phyloP scores from a whole-genome alignment of 371 early-diverging fungal genomes.

The Saksenaea oblongispora region DNA sequence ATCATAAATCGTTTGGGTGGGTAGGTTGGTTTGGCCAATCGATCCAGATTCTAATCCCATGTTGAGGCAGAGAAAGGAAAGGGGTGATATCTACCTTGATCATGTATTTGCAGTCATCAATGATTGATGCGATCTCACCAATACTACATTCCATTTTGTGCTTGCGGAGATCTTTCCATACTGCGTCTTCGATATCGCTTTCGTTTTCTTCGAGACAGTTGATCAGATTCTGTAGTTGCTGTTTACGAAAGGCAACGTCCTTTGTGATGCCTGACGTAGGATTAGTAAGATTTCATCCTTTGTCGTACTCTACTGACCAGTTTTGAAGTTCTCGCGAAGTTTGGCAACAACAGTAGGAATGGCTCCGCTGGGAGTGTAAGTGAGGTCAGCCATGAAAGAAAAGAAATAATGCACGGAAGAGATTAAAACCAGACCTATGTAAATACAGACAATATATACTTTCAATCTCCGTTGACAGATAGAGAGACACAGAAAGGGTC shows the following conservation, averaged over 20 bases:
- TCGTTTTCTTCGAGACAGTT: conserved; percentile 70
- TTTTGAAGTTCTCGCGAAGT: conserved; percentile 52
- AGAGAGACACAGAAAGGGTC: neutral
- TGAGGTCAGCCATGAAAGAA: conserved; percentile 17
- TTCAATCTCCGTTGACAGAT: neutral
- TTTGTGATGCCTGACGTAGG: conserved; percentile 50
- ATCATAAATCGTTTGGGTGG: conserved; percentile 34
- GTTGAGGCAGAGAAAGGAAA: too few relatives aligned
- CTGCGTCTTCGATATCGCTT: conserved; percentile 59
- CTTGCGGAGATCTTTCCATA: conserved; percentile 74
- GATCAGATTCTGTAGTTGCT: conserved; percentile 71
- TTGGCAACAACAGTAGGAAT: conserved; percentile 44
- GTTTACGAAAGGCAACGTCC: conserved; percentile 64
- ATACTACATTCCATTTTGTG: conserved; percentile 49
- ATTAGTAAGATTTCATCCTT: neutral
- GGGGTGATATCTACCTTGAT: conserved; percentile 41
- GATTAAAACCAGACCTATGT: neutral
- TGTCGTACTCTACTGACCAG: conserved; percentile 25
- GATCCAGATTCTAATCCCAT: conserved; percentile 41
- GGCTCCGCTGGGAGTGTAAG: conserved; percentile 27
- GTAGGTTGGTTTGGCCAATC: conserved; percentile 27
- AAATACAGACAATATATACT: neutral
- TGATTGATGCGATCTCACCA: conserved; percentile 62
- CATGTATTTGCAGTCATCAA: conserved; percentile 72
- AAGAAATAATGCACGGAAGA: conserved; percentile 5